These are phyloP conservation scores for Kalmanozyma brasiliensis DNA, from an alignment of 1,284 basidiomycete genomes.

Conservation along the genomic window DNA sequence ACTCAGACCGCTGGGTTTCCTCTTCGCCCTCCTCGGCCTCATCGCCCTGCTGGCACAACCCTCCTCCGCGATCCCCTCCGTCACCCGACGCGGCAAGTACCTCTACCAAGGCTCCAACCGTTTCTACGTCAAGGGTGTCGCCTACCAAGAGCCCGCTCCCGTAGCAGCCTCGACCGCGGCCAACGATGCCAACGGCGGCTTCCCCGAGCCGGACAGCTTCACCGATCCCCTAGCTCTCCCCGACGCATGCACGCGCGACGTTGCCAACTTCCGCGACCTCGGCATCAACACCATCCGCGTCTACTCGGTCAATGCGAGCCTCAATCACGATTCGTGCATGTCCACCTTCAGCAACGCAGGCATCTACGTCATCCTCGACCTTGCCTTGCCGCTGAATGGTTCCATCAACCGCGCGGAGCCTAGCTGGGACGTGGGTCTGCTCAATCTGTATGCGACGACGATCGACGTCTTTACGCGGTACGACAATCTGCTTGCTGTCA, in stretches of 20 bases:
- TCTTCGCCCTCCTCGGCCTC: constrained; percentile 15
- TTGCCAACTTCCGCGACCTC: constrained; percentile 75
- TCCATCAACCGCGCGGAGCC: constrained; percentile 82
- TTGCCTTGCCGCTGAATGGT: constrained; percentile 84
- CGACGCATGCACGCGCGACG: constrained; percentile 79
- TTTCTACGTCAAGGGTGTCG: constrained; percentile 90
- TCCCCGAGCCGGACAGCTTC: constrained; percentile 77
- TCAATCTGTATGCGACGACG: constrained; percentile 81
- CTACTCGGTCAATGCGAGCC: constrained; percentile 75
- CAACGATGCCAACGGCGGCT: constrained; percentile 71
- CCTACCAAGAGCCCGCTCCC: constrained; percentile 86
- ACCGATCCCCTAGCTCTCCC: constrained; percentile 79
- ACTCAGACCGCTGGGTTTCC: constrained; percentile 12
- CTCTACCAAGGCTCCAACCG: constrained; percentile 78
- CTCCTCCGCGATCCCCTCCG: constrained; percentile 18
- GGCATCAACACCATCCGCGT: constrained; percentile 77
- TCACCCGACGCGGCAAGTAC: constrained; percentile 76
- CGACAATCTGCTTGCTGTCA: constrained; percentile 71
- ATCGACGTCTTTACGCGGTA: constrained; percentile 76
- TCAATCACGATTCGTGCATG: constrained; percentile 90
- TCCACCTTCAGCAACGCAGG: constrained; percentile 77
- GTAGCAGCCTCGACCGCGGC: constrained; percentile 69
- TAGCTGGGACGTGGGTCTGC: constrained; percentile 83
- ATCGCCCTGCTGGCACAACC: constrained; percentile 9
- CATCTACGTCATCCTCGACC: constrained; percentile 91